Evolutionary conservation across 345 rosid genomes (phyloP).

Genomic region (Chamaenerion angustifolium): DNA sequence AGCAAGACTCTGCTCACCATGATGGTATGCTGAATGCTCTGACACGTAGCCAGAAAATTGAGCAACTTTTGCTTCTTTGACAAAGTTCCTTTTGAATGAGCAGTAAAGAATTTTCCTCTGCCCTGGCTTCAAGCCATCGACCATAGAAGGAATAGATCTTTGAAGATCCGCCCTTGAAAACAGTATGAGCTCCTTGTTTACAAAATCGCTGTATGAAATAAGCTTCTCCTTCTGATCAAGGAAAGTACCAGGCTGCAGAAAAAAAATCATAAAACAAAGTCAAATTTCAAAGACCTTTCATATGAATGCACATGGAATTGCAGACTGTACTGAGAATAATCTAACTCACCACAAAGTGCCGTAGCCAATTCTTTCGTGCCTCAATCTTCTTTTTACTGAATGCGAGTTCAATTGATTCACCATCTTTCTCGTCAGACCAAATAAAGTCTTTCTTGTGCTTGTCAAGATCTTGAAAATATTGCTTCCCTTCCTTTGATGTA

Average conservation of each 20-base stretch:
- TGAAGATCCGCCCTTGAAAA: constrained; percentile 97
- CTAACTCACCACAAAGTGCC: constrained; percentile 52
- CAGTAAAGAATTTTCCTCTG: constrained; percentile 91
- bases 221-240: constrained; percentile 59
- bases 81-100: constrained; percentile 72
- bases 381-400: constrained; percentile 95
- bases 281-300: constrained; percentile 5
- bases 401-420: constrained; percentile 90
- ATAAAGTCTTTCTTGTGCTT: constrained; percentile 77
- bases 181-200: constrained; percentile 89
- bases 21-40: constrained; percentile 89
- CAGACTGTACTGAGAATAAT: background rate
- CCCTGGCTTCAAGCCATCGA: constrained; percentile 94
- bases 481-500: constrained; percentile 56
- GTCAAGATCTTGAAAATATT: constrained; percentile 45
- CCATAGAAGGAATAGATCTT: constrained; percentile 92
- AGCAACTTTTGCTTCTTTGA: constrained; percentile 60
- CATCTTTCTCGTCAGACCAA: constrained; percentile 74
- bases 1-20: constrained; percentile 88
- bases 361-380: constrained; percentile 91
- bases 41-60: constrained; percentile 85
- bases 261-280: background rate
- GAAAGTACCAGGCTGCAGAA: constrained; percentile 74
- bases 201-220: constrained; percentile 77
- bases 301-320: background rate